Evolutionary conservation across 208 protist genomes (phyloP).

Genomic region (Leishmania braziliensis): DNA sequence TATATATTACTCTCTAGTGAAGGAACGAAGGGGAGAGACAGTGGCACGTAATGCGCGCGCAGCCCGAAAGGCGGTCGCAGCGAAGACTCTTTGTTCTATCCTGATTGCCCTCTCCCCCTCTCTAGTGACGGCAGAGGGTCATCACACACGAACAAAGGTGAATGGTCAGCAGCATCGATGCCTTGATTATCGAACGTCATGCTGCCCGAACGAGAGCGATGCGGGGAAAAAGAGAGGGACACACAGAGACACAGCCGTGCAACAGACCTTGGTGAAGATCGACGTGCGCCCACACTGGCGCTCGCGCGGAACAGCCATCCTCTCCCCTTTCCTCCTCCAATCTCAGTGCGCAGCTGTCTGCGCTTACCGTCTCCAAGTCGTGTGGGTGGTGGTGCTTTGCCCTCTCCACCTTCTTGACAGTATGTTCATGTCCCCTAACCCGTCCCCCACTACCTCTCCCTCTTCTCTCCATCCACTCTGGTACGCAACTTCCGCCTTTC

Average conservation of each 20-base stretch:
- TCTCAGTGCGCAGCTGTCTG: not conserved
- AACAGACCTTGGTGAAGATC: not conserved
- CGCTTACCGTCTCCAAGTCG: not conserved
- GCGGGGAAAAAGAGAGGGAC: not conserved
- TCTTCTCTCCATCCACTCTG: not conserved
- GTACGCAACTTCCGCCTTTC: no score
- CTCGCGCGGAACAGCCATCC: not conserved
- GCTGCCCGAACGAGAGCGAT: not conserved
- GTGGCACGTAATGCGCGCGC: not conserved
- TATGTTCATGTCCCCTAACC: not conserved
- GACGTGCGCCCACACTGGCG: not conserved
- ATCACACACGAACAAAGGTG: not conserved
- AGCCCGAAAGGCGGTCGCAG: not conserved
- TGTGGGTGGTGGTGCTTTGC: not conserved
- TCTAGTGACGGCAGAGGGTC: not conserved
- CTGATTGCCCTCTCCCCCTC: not conserved
- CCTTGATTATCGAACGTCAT: not conserved
- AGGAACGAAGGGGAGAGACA: not conserved
- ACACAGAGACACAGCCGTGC: not conserved
- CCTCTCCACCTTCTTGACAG: not conserved
- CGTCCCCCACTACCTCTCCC: not conserved
- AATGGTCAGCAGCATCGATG: not conserved
- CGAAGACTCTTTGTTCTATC: constrained; percentile 8
- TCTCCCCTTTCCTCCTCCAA: not conserved
- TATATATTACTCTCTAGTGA: not conserved